These are phyloP conservation scores for Malassezia dermatis DNA, from an alignment of 1,284 basidiomycete genomes.

Conservation along the genomic window DNA sequence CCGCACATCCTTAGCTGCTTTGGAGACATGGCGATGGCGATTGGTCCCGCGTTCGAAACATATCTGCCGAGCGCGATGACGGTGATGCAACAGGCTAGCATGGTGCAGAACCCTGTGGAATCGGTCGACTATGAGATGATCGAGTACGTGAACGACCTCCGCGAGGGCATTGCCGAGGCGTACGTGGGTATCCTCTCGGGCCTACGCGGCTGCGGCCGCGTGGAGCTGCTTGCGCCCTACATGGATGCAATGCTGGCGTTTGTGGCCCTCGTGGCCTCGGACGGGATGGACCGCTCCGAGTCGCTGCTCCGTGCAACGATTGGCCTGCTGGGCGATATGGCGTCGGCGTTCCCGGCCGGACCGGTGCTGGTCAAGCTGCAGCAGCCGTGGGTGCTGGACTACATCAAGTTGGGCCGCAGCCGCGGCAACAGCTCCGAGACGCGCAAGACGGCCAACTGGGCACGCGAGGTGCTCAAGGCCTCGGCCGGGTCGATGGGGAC, in stretches of 20 bases:
- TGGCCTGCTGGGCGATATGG: constrained; percentile 83
- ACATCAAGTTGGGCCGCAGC: constrained; percentile 58
- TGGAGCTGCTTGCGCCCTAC: constrained; percentile 62
- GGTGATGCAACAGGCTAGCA: constrained; percentile 80
- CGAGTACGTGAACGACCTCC: constrained; percentile 80
- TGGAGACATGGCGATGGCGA: constrained; percentile 89
- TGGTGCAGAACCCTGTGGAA: constrained; percentile 47
- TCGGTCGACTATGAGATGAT: constrained; percentile 68
- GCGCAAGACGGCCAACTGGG: constrained; percentile 54
- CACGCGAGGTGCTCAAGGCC: constrained; percentile 51
- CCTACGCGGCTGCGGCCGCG: constrained; percentile 71
- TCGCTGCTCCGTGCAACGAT: constrained; percentile 63
- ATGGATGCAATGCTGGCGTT: constrained; percentile 69
- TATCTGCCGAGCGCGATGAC: constrained; percentile 82
- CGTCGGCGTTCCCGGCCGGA: constrained; percentile 57
- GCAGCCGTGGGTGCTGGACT: constrained; percentile 67
- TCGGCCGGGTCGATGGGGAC: constrained; percentile 13
- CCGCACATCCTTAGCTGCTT: constrained; percentile 89
- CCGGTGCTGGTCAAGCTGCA: constrained; percentile 61
- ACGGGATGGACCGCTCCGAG: constrained; percentile 71
- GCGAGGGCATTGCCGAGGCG: constrained; percentile 91
- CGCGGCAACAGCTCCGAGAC: constrained; percentile 51
- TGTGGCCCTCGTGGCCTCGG: constrained; percentile 65
- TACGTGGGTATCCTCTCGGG: constrained; percentile 90
- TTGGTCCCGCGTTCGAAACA: constrained; percentile 72